These are phyloP conservation scores for Hypoxylon crocopeplum DNA, from an alignment of 495 filamentous ascomycete species.

Conservation along the genomic window DNA sequence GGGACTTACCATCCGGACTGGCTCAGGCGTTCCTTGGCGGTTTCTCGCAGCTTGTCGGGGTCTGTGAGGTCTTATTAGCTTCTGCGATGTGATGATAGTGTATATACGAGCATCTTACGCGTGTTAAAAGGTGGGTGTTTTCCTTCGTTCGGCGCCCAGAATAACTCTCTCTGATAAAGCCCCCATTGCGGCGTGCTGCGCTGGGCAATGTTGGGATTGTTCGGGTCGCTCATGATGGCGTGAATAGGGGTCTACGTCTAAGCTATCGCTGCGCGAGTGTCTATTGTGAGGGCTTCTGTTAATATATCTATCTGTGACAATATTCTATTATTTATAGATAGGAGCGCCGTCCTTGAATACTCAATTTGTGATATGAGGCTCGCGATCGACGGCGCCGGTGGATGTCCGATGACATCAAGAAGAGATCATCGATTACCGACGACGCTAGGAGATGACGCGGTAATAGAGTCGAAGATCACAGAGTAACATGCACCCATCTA, in stretches of 20 bases:
- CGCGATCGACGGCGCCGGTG: constrained; percentile 9
- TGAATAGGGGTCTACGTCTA: not conserved
- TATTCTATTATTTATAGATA: no score
- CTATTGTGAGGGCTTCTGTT: no score
- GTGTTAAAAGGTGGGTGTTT: constrained; percentile 65
- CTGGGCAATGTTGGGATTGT: constrained; percentile 61
- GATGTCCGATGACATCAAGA: constrained; percentile 26
- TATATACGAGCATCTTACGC: constrained; percentile 4
- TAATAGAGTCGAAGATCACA: constrained; percentile 15
- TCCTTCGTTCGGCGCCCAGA: constrained; percentile 64
- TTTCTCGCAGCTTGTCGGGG: constrained; percentile 63
- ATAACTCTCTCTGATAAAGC: constrained; percentile 68
- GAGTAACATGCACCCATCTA: constrained; percentile 10
- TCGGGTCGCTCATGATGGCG: constrained; percentile 59
- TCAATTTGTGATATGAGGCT: no score
- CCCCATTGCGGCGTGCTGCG: constrained; percentile 66
- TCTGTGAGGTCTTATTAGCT: constrained; percentile 43
- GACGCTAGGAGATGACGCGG: constrained; percentile 16
- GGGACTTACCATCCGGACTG: constrained; percentile 53
- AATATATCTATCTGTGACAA: no score
- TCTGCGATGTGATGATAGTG: not conserved
- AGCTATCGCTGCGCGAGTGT: no score
- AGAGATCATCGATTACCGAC: constrained; percentile 5
- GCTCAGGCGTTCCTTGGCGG: constrained; percentile 63
- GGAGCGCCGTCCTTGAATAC: no score